Conservation (phyloP, 1,284 basidiomycete genomes). For the Melanopsichium pennsylvanicum region DNA sequence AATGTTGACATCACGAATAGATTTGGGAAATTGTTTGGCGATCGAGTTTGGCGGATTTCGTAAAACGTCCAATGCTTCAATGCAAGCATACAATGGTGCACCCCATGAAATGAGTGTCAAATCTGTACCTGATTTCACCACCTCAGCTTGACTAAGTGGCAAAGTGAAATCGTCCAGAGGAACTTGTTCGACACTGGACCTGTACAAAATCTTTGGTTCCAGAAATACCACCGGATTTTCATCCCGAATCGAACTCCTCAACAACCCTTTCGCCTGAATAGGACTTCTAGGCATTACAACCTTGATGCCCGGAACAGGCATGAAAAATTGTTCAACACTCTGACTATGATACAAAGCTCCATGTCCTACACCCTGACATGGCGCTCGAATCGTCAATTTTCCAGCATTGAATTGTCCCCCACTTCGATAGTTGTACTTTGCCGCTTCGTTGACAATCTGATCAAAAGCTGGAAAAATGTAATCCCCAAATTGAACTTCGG, state of each 20-base stretch:
- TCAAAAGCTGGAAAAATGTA: slow-evolving; percentile 52
- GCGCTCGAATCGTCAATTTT: slow-evolving; percentile 81
- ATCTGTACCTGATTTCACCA: slow-evolving; percentile 77
- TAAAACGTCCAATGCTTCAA: slow-evolving; percentile 78
- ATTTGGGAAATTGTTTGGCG: slow-evolving; percentile 75
- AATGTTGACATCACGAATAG: slow-evolving; percentile 76
- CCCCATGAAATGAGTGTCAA: slow-evolving; percentile 90
- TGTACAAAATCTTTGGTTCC: slow-evolving; percentile 90
- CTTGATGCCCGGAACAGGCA: slow-evolving; percentile 83
- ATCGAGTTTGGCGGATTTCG: slow-evolving; percentile 74
- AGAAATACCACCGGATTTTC: slow-evolving; percentile 93
- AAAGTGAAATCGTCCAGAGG: slow-evolving; percentile 85
- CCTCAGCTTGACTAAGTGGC: slow-evolving; percentile 81
- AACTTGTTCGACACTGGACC: slow-evolving; percentile 89
- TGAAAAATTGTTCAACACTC: slow-evolving; percentile 91
- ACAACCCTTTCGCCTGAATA: slow-evolving; percentile 89
- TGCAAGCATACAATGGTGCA: slow-evolving; percentile 88
- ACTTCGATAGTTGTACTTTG: slow-evolving; percentile 84
- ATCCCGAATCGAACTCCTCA: slow-evolving; percentile 84
- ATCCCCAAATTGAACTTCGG: slow-evolving; percentile 78
- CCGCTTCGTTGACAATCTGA: slow-evolving; percentile 92
- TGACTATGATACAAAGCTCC: slow-evolving; percentile 91
- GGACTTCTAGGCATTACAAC: slow-evolving; percentile 92
- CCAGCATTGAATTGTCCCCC: slow-evolving; percentile 85
- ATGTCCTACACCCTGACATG: slow-evolving; percentile 47